Evolutionary conservation across 768 basidiomycete species (phyloP), one percentile per base, ranked within the genome.

Genomic region (Floccularia luteovirens): DNA sequence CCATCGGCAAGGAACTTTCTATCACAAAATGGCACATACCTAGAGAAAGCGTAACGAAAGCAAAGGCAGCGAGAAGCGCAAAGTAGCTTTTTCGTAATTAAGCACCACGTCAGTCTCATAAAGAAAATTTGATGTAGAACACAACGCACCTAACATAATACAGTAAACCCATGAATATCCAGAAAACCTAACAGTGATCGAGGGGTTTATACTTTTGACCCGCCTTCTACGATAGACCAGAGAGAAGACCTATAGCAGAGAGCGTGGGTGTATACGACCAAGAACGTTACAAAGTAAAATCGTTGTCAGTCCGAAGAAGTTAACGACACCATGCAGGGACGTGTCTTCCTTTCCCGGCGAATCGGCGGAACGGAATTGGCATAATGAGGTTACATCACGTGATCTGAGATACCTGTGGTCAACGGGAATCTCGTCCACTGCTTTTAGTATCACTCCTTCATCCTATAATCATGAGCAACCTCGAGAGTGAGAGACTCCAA

Each of bases 21-120:
- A n/a, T n/a, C n/a, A n/a, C n/a, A n/a, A n/a, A n/a, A 8, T 17
- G 31, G 17, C 19, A 63, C 77, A 36, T 39, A 91, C 92, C 92
- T 38, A 97, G 69, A 7, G 90, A 91, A 30, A 98, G 70, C 1
- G 88, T 91, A n/a, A 92, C 79, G 50, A 96, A 98, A 41, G 84
- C 67, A 53, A 96, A 90, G 2, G 81, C 90, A 21, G 77, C 80
- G 17, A 83, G 48, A 11, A 77, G 74, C 14, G 90, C 89, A 24
- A 72, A 68, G 69, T 90, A 94, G 47, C 85, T 41, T 14, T 8
- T 28, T 8, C 8, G 16, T 19, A 23, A 10, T 5, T 7, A n/a
- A n/a, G n/a, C n/a, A n/a, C n/a, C n/a, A 5, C 7, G 36, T 37
- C 17, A 37, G 36, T 25, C 36, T 17, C 2, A 14, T 24, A 21